These are phyloP conservation scores for Pythium brachiatum DNA, from an alignment of 352 stramenopile species.

Conservation along the genomic window DNA sequence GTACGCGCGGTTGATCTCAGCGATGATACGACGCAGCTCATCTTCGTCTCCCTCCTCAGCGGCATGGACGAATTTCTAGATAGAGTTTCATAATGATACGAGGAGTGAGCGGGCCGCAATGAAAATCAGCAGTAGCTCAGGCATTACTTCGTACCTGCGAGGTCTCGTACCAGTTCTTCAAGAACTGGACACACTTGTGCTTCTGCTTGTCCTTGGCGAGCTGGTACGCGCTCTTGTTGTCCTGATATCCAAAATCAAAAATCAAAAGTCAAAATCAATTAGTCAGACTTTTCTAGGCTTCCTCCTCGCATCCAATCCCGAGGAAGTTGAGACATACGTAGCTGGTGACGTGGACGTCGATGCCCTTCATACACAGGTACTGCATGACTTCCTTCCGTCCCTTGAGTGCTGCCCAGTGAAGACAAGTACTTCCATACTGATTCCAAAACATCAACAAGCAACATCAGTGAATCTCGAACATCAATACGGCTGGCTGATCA, in stretches of 20 bases:
- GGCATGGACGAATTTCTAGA: constrained; percentile 78
- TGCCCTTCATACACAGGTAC: constrained; percentile 87
- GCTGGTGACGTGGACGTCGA: constrained; percentile 87
- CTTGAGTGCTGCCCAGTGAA: constrained; percentile 84
- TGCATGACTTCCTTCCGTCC: constrained; percentile 85
- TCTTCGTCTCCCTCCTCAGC: constrained; percentile 82
- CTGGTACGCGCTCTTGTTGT: constrained; percentile 89
- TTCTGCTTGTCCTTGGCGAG: constrained; percentile 89
- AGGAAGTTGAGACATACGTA: constrained; percentile 53
- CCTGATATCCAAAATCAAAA: constrained; percentile 29
- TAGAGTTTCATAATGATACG: background rate
- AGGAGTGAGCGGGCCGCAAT: no score
- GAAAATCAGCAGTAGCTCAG: no score
- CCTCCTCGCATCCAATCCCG: background rate
- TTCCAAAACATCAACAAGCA: background rate
- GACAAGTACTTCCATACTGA: constrained; percentile 80
- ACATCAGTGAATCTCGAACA: background rate
- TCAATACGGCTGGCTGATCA: background rate
- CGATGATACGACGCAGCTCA: constrained; percentile 74
- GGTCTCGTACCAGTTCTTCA: constrained; percentile 88
- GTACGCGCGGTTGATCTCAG: constrained; percentile 76
- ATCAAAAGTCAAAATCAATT: background rate
- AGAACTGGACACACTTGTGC: constrained; percentile 82
- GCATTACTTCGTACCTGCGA: constrained; percentile 56
- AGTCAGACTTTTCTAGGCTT: background rate